A percentile compares a stretch with the other conserved stretches of the same genome.
Evolutionary conservation across 2,329 filamentous ascomycete species (phyloP).

Genomic region (Zasmidium angulare): DNA sequence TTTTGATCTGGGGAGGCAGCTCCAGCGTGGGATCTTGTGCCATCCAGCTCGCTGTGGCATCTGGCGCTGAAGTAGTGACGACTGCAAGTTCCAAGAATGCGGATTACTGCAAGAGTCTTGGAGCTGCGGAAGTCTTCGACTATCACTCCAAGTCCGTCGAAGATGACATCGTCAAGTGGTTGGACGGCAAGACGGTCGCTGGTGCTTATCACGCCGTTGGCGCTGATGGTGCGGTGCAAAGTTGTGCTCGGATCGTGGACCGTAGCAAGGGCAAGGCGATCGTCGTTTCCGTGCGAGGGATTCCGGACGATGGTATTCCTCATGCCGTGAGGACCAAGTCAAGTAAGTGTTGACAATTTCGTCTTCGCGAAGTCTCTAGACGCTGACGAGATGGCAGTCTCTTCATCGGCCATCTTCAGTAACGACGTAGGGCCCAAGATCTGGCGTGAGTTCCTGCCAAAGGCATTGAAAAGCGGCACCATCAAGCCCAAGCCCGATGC

Average conservation of each 20-base stretch:
- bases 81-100: slow-evolving; percentile 41
- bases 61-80: slow-evolving; percentile 42
- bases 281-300: slow-evolving; percentile 26
- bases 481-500: slow-evolving; percentile 36
- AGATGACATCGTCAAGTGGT: slow-evolving; percentile 27
- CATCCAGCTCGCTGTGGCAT: slow-evolving; percentile 52
- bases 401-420: slow-evolving; percentile 23
- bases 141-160: slow-evolving; percentile 39
- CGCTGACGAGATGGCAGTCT: slow-evolving; percentile 12
- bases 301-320: slow-evolving; percentile 28
- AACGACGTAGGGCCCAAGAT: slow-evolving; percentile 30
- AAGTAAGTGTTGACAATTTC: slow-evolving; percentile 22
- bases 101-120: slow-evolving; percentile 43
- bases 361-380: not conserved
- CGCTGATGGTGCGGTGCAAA: slow-evolving; percentile 21
- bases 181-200: slow-evolving; percentile 32
- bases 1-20: slow-evolving; percentile 56
- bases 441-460: slow-evolving; percentile 31
- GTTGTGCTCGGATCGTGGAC: slow-evolving; percentile 31
- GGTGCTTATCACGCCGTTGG: slow-evolving; percentile 33
- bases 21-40: slow-evolving; percentile 54
- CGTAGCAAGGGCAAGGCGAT: slow-evolving; percentile 30
- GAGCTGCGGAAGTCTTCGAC: slow-evolving; percentile 51
- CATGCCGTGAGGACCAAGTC: slow-evolving; percentile 25
- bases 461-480: slow-evolving; percentile 28